Conservation (phyloP, 164 flowering plant species). For the Vitis vinifera region DNA sequence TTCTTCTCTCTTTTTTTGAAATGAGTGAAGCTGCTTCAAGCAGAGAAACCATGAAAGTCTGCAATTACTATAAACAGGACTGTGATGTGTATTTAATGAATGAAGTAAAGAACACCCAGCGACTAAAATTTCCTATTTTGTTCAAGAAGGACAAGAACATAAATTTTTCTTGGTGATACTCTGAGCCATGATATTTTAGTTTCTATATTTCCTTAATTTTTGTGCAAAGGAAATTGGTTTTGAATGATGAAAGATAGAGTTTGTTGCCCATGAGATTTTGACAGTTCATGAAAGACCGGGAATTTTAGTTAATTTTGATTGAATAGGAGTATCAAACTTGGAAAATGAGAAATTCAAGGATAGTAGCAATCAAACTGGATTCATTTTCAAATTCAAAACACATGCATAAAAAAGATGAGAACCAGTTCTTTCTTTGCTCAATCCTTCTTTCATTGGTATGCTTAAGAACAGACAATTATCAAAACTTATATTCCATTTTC, state of each 20-base stretch:
- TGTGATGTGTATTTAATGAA: background rate
- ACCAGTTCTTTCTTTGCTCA: no score
- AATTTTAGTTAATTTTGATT: background rate
- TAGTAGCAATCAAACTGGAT: background rate
- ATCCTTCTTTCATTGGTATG: no score
- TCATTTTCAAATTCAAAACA: background rate
- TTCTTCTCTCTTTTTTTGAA: background rate
- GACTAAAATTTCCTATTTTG: background rate
- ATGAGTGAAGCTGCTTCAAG: background rate
- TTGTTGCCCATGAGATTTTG: background rate
- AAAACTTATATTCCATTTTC: constrained; percentile 8
- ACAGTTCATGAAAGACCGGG: background rate
- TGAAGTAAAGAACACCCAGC: background rate
- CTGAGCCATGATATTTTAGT: no score
- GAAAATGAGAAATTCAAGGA: constrained; percentile 1
- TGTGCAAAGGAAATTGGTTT: background rate
- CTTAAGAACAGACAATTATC: background rate
- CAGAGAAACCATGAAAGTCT: constrained; percentile 11
- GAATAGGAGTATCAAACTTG: background rate
- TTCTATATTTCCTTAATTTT: no score
- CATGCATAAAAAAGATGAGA: no score
- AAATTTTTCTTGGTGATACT: background rate
- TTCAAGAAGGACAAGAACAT: background rate
- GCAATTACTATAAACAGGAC: constrained; percentile 6
- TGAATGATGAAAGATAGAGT: background rate